These are phyloP conservation scores for Jasminum sambac DNA, from an alignment of 257 asterid genomes.

Conservation along the genomic window DNA sequence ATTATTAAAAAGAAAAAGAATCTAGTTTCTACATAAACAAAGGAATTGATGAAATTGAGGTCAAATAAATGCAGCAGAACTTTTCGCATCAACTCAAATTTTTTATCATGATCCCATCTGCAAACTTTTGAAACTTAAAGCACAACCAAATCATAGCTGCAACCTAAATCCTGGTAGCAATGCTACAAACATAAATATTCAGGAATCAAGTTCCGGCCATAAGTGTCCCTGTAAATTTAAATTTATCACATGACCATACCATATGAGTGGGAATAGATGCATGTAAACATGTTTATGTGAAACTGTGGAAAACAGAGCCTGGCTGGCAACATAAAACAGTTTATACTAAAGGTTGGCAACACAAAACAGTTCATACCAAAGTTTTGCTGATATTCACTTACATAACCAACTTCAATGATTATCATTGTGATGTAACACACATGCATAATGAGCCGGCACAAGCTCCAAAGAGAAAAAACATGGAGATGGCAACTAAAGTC, in stretches of 20 bases:
- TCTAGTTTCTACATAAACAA: not conserved
- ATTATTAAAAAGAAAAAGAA: not conserved
- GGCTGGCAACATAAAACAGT: not conserved
- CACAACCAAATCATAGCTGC: not conserved
- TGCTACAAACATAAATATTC: not conserved
- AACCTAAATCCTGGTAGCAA: not conserved
- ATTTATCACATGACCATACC: not conserved
- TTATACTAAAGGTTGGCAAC: not conserved
- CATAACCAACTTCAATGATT: not conserved
- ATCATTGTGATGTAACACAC: not conserved
- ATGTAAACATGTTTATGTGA: not conserved
- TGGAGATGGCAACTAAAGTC: not conserved
- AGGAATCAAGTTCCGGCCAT: not conserved
- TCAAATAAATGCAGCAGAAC: not conserved
- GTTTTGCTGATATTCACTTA: not conserved
- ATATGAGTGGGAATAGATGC: not conserved
- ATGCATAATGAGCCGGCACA: not conserved
- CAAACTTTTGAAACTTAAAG: not conserved
- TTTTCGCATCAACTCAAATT: not conserved
- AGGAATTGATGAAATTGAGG: not conserved
- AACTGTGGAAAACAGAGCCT: slow-evolving; percentile 3
- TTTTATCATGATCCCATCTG: not conserved
- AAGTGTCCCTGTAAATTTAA: not conserved
- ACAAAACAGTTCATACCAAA: not conserved
- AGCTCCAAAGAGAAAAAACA: not conserved